These are phyloP conservation scores for Ceratobasidium sp. DNA, from an alignment of 1,284 basidiomycete genomes.

Conservation along the genomic window DNA sequence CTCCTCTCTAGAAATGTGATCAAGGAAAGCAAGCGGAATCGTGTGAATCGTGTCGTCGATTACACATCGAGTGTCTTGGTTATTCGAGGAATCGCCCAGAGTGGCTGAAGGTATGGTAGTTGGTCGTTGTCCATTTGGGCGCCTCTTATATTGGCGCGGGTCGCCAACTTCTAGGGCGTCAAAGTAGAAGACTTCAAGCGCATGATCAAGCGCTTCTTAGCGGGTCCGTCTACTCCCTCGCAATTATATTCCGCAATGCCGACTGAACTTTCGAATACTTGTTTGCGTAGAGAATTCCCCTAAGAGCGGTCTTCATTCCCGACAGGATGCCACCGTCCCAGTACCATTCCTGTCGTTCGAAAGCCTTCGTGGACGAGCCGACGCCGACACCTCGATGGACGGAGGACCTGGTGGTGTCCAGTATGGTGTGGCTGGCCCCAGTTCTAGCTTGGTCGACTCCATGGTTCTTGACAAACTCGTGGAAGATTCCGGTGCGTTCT, in stretches of 20 bases:
- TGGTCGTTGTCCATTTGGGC: not conserved
- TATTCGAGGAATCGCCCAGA: slow-evolving; percentile 39
- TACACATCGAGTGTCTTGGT: slow-evolving; percentile 34
- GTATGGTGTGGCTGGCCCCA: slow-evolving; percentile 1
- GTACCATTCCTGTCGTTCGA: slow-evolving; percentile 41
- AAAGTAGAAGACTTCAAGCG: slow-evolving; percentile 42
- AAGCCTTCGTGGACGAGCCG: slow-evolving; percentile 21
- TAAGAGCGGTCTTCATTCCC: slow-evolving; percentile 35
- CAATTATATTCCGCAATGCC: not conserved
- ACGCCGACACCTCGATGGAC: not conserved
- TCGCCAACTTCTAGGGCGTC: slow-evolving; percentile 21
- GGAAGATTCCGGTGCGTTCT: slow-evolving; percentile 32
- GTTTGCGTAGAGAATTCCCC: slow-evolving; percentile 37
- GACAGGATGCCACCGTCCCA: slow-evolving; percentile 37
- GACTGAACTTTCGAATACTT: not conserved
- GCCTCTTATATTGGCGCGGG: slow-evolving; percentile 18
- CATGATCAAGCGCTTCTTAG: slow-evolving; percentile 41
- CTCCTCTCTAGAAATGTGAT: slow-evolving; percentile 32
- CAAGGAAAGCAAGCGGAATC: slow-evolving; percentile 40
- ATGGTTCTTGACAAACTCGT: slow-evolving; percentile 9
- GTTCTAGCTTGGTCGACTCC: slow-evolving; percentile 10
- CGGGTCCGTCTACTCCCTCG: slow-evolving; percentile 18
- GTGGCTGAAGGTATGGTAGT: slow-evolving; percentile 29
- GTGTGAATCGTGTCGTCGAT: slow-evolving; percentile 34
- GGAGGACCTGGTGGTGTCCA: slow-evolving; percentile 12